These are phyloP conservation scores for Dendrothele bispora DNA, from an alignment of 768 basidiomycete genomes.

Conservation along the genomic window DNA sequence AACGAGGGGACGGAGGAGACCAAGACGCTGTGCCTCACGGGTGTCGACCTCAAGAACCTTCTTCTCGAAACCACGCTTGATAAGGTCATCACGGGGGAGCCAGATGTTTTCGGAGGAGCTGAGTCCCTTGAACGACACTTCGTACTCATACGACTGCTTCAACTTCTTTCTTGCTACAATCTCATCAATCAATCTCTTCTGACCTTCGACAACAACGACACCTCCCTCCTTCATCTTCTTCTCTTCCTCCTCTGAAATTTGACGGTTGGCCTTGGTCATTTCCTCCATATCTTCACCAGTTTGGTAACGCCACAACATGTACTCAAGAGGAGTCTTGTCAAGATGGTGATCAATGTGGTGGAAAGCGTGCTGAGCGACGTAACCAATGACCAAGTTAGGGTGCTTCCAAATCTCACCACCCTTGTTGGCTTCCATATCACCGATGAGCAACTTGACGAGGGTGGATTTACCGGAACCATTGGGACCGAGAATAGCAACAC, in stretches of 20 bases:
- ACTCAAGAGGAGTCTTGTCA: constrained; percentile 98
- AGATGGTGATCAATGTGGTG: constrained; percentile 98
- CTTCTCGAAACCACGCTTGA: constrained; percentile 99
- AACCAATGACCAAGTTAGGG: constrained; percentile 98
- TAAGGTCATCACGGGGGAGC: constrained; percentile 92
- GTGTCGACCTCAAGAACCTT: constrained; percentile 98
- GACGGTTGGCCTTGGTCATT: constrained; percentile 87
- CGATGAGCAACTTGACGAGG: constrained; percentile 94
- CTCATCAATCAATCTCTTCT: constrained; percentile 95
- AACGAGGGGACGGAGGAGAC: constrained; percentile 93
- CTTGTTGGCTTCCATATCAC: constrained; percentile 95
- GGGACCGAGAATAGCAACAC: constrained; percentile 97
- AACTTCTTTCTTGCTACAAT: constrained; percentile 91
- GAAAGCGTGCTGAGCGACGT: constrained; percentile 99
- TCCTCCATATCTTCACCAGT: constrained; percentile 99
- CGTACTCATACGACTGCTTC: constrained; percentile 99
- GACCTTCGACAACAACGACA: constrained; percentile 83
- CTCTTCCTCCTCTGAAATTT: constrained; percentile 83
- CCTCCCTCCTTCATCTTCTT: constrained; percentile 98
- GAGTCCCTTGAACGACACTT: constrained; percentile 92
- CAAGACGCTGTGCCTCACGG: constrained; percentile 94
- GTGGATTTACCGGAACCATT: constrained; percentile 99
- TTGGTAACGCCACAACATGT: constrained; percentile 99
- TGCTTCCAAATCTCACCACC: constrained; percentile 99
- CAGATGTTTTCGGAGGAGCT: constrained; percentile 98